Evolutionary conservation across 2,329 filamentous ascomycete genomes (phyloP).

Genomic region (Apiospora phragmitis): DNA sequence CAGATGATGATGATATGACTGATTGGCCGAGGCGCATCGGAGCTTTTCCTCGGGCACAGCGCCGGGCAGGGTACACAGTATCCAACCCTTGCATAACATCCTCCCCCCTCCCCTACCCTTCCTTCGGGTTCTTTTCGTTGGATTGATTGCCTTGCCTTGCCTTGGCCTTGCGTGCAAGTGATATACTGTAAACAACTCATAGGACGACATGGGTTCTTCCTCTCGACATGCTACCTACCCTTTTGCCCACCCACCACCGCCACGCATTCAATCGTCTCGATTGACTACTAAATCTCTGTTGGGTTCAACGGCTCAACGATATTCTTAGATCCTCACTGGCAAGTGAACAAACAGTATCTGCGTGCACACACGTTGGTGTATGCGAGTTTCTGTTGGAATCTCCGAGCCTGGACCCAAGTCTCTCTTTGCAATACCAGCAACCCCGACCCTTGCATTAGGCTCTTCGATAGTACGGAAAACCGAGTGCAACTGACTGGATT

Average conservation of each 20-base stretch:
- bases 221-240: neutral
- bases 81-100: neutral
- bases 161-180: neutral
- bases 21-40: neutral
- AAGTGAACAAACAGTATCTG: too few species aligned
- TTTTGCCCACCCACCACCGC: neutral
- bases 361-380: too few species aligned
- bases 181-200: neutral
- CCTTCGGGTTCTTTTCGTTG: neutral
- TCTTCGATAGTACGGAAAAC: neutral
- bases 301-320: slow-evolving; percentile 1
- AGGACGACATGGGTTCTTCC: neutral
- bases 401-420: neutral
- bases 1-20: neutral
- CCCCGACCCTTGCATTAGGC: neutral
- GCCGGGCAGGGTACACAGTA: neutral
- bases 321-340: neutral
- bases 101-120: neutral
- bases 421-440: neutral
- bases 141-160: neutral
- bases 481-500: neutral
- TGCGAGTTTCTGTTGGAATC: neutral
- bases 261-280: neutral
- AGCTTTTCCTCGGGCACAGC: neutral
- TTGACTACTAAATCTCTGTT: slow-evolving; percentile 1